phyloP scores from a whole-genome alignment of 1,284 basidiomycete genomes.

The Uromyces viciae-fabae region DNA sequence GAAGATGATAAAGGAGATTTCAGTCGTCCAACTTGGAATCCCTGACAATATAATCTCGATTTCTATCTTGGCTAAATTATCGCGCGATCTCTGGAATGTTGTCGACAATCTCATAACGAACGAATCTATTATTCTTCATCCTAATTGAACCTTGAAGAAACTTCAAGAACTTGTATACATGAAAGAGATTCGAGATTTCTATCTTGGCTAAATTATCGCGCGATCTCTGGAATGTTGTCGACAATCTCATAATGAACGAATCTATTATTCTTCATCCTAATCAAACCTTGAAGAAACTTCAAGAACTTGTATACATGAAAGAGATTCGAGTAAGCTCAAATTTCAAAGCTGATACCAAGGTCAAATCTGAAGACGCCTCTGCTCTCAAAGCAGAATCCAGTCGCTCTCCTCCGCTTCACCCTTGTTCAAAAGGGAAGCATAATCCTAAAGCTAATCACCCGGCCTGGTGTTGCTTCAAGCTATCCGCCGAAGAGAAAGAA shows the following conservation, averaged over 20 bases:
- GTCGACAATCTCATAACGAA: not conserved
- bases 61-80: not conserved
- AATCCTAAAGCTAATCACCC: not conserved
- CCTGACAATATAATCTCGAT: not conserved
- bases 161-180: not conserved
- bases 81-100: not conserved
- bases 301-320: too few relatives aligned
- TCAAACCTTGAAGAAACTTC: too few relatives aligned
- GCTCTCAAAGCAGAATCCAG: not conserved
- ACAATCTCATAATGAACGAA: too few relatives aligned
- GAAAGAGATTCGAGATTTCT: not conserved
- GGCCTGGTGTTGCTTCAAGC: not conserved
- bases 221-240: too few relatives aligned
- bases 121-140: not conserved
- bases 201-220: not conserved
- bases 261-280: too few relatives aligned
- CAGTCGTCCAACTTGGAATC: not conserved
- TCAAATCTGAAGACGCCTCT: not conserved
- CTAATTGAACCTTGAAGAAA: not conserved
- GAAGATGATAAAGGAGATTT: not conserved
- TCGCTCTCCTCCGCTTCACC: too few relatives aligned
- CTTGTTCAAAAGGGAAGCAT: not conserved
- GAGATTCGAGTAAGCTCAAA: too few relatives aligned
- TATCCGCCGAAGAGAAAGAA: not conserved
- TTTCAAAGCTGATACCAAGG: not conserved